Percentiles rank a stretch among this genome's conserved stretches.
Evolutionary conservation across 345 rosid genomes (phyloP).

Genomic region (Rhodamnia argentea): DNA sequence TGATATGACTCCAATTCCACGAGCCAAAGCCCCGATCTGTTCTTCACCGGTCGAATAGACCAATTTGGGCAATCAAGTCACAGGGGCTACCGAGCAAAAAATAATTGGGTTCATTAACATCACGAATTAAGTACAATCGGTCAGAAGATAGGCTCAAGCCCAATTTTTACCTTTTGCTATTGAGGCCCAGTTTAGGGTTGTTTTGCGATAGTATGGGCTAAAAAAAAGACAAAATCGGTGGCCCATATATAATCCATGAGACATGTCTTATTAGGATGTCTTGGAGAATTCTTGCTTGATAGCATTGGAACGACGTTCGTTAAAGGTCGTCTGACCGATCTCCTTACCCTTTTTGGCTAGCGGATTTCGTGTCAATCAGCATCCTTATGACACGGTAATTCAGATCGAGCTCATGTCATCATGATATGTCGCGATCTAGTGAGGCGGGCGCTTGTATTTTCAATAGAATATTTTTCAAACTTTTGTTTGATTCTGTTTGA

Average conservation of each 20-base stretch:
- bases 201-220: too few species aligned
- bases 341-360: neutral
- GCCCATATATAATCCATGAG: neutral
- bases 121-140: too few species aligned
- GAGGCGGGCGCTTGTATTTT: neutral
- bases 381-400: accelerated
- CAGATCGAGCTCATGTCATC: neutral
- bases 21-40: too few species aligned
- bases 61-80: too few species aligned
- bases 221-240: too few species aligned
- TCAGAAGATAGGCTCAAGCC: too few species aligned
- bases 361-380: neutral
- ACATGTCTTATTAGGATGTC: neutral
- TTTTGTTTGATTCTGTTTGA: neutral
- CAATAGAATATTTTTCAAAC: neutral
- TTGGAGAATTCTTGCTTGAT: neutral
- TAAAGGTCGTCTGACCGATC: neutral
- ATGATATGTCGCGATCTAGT: neutral
- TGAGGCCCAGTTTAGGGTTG: too few species aligned
- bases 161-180: too few species aligned
- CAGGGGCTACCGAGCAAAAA: too few species aligned
- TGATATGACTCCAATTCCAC: too few species aligned
- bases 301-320: neutral
- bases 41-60: too few species aligned
- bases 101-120: too few species aligned